phyloP scores from a whole-genome alignment of 768 basidiomycete species.

The Polyporus arcularius region DNA sequence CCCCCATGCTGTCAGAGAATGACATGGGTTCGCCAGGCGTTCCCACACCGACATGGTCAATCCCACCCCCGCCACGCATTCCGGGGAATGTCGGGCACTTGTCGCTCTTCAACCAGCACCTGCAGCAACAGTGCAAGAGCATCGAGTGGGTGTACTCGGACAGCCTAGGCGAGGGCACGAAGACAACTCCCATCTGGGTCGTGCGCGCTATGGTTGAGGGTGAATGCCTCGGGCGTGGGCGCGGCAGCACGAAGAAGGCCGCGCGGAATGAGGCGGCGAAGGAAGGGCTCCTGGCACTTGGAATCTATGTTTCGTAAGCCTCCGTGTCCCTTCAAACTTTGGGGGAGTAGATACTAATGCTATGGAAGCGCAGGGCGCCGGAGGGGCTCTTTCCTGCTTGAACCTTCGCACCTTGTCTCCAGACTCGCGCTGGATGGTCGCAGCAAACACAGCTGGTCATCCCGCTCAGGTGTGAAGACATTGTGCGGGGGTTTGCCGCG shows the following conservation, averaged over 20 bases:
- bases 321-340: neutral
- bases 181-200: conserved; percentile 76
- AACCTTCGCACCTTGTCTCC: conserved; percentile 29
- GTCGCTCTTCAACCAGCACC: conserved; percentile 76
- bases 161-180: conserved; percentile 45
- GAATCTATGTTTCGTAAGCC: conserved; percentile 46
- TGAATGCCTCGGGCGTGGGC: conserved; percentile 58
- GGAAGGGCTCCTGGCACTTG: conserved; percentile 59
- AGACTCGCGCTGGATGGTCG: conserved; percentile 33
- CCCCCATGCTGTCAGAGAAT: conserved; percentile 5
- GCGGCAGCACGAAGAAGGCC: conserved; percentile 74
- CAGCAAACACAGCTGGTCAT: conserved; percentile 39
- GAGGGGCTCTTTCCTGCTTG: conserved; percentile 13
- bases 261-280: conserved; percentile 85
- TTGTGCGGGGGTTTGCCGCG: conserved; percentile 41
- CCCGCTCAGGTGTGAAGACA: conserved; percentile 68
- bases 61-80: conserved; percentile 27
- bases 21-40: conserved; percentile 16
- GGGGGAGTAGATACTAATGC: neutral
- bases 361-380: conserved; percentile 15
- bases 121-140: conserved; percentile 55
- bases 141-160: conserved; percentile 77
- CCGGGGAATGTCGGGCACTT: conserved; percentile 58
- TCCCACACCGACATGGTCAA: conserved; percentile 28
- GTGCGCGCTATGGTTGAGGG: conserved; percentile 67